Evolutionary conservation across 2,329 filamentous ascomycete species (phyloP), one percentile per base, ranked within the genome.

Genomic region (Aspergillus cejpii): DNA sequence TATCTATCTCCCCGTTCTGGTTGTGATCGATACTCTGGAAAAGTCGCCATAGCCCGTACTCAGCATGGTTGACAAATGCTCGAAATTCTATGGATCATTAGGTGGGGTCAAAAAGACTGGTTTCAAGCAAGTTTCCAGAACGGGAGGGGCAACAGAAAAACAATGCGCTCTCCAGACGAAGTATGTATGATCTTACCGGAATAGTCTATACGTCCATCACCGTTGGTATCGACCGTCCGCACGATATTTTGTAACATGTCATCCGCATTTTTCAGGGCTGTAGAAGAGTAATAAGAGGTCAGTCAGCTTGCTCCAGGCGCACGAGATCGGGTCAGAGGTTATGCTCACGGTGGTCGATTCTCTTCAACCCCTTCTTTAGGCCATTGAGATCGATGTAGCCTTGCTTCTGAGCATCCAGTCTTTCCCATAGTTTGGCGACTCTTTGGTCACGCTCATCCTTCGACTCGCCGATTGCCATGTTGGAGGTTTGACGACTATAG

Each of bases 231-330:
- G 51, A 96, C 89, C 49, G 84, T 79, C 53, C 78, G 76, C 63
- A 96, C 78, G 46, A 97, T 85, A 60, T 85, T 83, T 61, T 80
- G 78, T 51, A 98, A 77, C 74, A 97, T 81, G 28, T 79, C 74
- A 66, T 94, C 86, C 63, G 92, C 92, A 75, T 96, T 92, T 74
- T 96, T 94, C 61, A 98, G 70, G 52, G 84, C 81, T 83, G 58
- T 53, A 33, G 49, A 50, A 36, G 49, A 20, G 37, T 31, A 45
- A 47, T 47, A 42, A 42, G 41, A 48, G 44, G 54, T 58, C 49
- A 58, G 55, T 56, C 52, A 52, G 51, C 44, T n/a, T 50, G 49
- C 52, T 44, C 45, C 38, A 36, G 37, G 47, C 41, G 48, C 55
- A 60, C 50, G 49, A 41, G 47, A 56, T 24, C 31, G 37, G 47